Evolutionary conservation across 2,329 filamentous ascomycete genomes (phyloP).

Genomic region (Arthroderma sp.): DNA sequence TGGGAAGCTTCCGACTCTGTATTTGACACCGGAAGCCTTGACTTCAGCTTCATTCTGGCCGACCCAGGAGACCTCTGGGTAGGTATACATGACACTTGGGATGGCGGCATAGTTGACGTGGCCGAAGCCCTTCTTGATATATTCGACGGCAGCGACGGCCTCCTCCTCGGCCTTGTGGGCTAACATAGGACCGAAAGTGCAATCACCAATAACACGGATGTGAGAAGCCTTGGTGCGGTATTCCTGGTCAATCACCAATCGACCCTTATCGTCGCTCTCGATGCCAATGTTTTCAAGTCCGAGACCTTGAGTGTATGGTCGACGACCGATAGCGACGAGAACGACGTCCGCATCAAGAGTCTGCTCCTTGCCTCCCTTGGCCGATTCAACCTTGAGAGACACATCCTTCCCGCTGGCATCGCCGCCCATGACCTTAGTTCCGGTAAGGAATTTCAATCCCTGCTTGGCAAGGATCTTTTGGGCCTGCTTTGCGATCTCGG

Average conservation of each 20-base stretch:
- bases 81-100: conserved; percentile 98
- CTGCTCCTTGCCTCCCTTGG: conserved; percentile 93
- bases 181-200: conserved; percentile 96
- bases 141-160: conserved; percentile 86
- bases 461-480: conserved; percentile 95
- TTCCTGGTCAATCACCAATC: conserved; percentile 93
- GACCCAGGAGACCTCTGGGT: conserved; percentile 97
- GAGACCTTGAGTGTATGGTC: conserved; percentile 84
- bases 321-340: conserved; percentile 88
- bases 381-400: conserved; percentile 73
- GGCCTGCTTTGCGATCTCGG: conserved; percentile 76
- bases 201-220: conserved; percentile 92
- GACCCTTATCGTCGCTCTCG: conserved; percentile 82
- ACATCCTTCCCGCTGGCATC: conserved; percentile 66
- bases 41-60: conserved; percentile 95
- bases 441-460: conserved; percentile 94
- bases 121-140: conserved; percentile 93
- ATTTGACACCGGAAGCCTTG: conserved; percentile 78
- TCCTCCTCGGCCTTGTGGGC: conserved; percentile 99
- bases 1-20: conserved; percentile 87
- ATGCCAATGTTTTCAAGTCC: conserved; percentile 78
- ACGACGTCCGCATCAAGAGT: conserved; percentile 87
- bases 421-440: conserved; percentile 84
- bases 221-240: conserved; percentile 97
- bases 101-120: conserved; percentile 99